Conservation (phyloP, 2,329 filamentous ascomycete genomes). For the Tympanopsis confertula region DNA sequence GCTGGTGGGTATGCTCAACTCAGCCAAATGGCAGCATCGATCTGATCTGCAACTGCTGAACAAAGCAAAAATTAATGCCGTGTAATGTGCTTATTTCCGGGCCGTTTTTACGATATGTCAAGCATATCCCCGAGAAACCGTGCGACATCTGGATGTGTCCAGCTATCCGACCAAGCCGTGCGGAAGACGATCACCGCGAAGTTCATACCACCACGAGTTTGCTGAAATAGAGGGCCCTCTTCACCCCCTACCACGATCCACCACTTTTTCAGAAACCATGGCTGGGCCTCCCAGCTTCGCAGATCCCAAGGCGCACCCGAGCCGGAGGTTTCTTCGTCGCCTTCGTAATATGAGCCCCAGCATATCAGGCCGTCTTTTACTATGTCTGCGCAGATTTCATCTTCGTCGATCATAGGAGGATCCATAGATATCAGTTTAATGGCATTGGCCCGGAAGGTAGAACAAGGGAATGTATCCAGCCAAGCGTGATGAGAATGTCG, state of each 20-base stretch:
- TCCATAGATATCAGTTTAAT: constrained; percentile 3
- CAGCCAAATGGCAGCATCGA: no score
- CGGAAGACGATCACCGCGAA: constrained; percentile 5
- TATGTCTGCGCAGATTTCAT: constrained; percentile 5
- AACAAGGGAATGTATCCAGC: constrained; percentile 3
- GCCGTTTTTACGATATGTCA: no score
- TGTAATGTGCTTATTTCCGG: no score
- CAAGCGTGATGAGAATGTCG: neutral
- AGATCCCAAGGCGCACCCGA: constrained; percentile 6
- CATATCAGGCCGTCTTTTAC: constrained; percentile 5
- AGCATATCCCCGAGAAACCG: no score
- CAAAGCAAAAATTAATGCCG: no score
- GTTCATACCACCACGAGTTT: constrained; percentile 6
- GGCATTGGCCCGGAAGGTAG: constrained; percentile 3
- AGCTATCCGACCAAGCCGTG: no score
- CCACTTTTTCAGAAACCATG: constrained; percentile 7
- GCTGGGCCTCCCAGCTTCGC: constrained; percentile 6
- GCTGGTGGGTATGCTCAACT: no score
- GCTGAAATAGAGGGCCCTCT: constrained; percentile 5
- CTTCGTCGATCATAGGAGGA: constrained; percentile 4
- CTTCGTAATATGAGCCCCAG: constrained; percentile 5
- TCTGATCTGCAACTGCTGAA: no score
- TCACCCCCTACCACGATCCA: constrained; percentile 6
- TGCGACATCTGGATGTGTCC: no score
- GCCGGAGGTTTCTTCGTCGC: no score